Conservation (phyloP, 2,329 filamentous ascomycete species). For the Epichloe sibirici region DNA sequence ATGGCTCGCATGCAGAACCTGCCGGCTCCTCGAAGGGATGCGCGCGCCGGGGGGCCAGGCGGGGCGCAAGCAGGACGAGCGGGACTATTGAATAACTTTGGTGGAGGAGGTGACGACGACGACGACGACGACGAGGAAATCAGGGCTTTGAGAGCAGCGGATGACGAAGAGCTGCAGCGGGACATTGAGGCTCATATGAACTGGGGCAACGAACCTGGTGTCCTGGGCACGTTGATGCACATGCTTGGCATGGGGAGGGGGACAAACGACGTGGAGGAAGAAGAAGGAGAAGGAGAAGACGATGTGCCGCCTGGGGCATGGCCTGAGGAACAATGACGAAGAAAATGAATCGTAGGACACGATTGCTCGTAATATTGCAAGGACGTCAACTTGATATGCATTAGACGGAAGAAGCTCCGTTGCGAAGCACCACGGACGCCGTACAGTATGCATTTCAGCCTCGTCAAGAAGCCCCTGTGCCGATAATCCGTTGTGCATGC, state of each 20-base stretch:
- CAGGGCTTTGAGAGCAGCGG: constrained; percentile 12
- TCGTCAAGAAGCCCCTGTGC: too few species aligned
- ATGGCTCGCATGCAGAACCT: constrained; percentile 18
- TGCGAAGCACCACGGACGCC: too few species aligned
- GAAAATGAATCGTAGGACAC: not conserved
- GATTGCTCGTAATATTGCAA: too few species aligned
- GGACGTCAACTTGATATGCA: too few species aligned
- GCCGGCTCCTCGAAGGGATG: constrained; percentile 7
- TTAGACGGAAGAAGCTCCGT: too few species aligned
- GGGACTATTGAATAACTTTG: constrained; percentile 2
- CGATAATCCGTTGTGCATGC: too few species aligned
- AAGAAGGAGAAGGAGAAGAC: constrained; percentile 5
- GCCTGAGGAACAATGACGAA: constrained; percentile 11
- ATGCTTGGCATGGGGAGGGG: constrained; percentile 11
- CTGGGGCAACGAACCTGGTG: constrained; percentile 15
- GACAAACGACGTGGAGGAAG: constrained; percentile 5
- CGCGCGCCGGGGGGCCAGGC: constrained; percentile 4
- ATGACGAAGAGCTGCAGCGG: constrained; percentile 20
- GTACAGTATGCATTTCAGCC: too few species aligned
- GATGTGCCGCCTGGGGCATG: constrained; percentile 20
- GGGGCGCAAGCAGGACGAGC: not conserved
- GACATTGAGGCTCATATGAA: constrained; percentile 19
- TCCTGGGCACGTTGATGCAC: constrained; percentile 15
- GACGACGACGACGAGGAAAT: constrained; percentile 17
- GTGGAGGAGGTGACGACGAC: constrained; percentile 4